Evolutionary conservation across 2,329 filamentous ascomycete species (phyloP), one percentile per base, ranked within the genome.

Genomic region (Macrophomina phaseolina): DNA sequence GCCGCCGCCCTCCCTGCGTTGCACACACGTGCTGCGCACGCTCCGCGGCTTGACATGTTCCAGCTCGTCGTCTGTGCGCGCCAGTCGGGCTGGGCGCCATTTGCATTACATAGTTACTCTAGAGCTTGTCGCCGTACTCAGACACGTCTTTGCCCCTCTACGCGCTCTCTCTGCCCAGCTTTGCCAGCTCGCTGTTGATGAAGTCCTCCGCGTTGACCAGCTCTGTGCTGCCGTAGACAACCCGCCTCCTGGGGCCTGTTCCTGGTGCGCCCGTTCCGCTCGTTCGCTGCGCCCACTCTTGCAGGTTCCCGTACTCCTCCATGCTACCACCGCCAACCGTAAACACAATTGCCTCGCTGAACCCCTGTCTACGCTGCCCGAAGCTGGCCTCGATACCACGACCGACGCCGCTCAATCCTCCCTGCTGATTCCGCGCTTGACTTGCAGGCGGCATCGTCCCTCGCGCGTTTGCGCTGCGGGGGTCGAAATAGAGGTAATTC

Each of bases 271-370:
- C 83, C 42, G 80, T 80, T 14, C 88, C 88, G 56, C 85, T 84
- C 56, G 92, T 93, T 70, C 94, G 86, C 77, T 88, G 89, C 5
- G 94, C 93, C 95, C 95, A 99, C 76, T 98, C 95, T 77, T 97
- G 93, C 76, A 99, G 78, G 79, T 99, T 99, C 23, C 94, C 94
- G 77, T 98, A 99, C 78, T 99, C 95, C 73, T 99, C 95, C 92
- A 99, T 98, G 76, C 93, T 97, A 49, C 95, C 95, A 55, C 96
- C 95, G 4, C 95, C 95, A 3, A 80, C 93, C 0, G 92, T 94
- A 76, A 97, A 97, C n/a, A 97, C 92, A 65, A 97, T 90, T 1
- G 93, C 92, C 74, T 97, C 94, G 58, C 88, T 91, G 79, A 94
- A 97, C 0, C 92, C 93, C 74, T 97, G 94, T 65, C 94, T 84